Evolutionary conservation across 1,284 basidiomycete genomes (phyloP).

Genomic region (Gymnopus androsaceus): DNA sequence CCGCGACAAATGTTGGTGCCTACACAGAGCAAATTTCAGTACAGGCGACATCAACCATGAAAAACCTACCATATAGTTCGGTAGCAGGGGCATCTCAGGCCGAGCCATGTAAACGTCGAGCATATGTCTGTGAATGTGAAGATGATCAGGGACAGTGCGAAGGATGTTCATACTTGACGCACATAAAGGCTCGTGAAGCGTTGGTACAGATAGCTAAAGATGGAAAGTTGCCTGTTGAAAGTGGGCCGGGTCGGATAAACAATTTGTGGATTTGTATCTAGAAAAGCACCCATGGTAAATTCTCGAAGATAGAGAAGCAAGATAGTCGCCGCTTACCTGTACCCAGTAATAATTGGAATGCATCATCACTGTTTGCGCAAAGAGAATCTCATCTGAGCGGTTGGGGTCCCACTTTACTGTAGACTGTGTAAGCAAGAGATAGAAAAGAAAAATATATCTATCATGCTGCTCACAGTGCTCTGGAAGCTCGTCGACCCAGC

Average conservation of each 20-base stretch:
- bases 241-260: conserved; percentile 40
- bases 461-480: background rate
- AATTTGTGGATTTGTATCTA: conserved; percentile 57
- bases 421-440: background rate
- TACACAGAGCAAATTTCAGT: conserved; percentile 24
- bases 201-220: conserved; percentile 14
- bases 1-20: conserved; percentile 28
- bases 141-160: background rate
- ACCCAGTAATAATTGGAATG: conserved; percentile 11
- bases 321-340: background rate
- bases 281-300: background rate
- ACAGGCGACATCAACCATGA: conserved; percentile 5
- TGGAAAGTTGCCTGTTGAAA: conserved; percentile 38
- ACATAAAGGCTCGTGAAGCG: conserved; percentile 44
- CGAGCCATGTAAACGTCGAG: conserved; percentile 30
- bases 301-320: no score
- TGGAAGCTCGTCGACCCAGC: conserved; percentile 6
- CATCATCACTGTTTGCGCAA: conserved; percentile 11
- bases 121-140: no score
- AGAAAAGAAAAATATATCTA: background rate
- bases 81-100: background rate
- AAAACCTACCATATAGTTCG: conserved; percentile 21
- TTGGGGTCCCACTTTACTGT: conserved; percentile 9
- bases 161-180: conserved; percentile 20
- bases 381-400: background rate